phyloP scores from a whole-genome alignment of 192 early-diverging fungal species.

The Gryganskiella cystojenkinii region DNA sequence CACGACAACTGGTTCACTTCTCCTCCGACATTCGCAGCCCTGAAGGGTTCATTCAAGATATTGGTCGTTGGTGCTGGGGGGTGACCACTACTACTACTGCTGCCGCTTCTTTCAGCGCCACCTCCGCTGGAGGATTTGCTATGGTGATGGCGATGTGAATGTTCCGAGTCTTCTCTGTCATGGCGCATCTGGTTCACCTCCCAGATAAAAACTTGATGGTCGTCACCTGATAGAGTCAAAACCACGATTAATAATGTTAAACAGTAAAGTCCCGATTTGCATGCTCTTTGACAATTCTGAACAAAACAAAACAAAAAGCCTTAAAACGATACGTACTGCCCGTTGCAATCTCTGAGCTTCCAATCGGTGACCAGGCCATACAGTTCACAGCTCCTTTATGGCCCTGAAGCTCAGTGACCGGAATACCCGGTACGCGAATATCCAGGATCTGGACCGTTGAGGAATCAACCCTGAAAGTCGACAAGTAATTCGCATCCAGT shows the following conservation, averaged over 20 bases:
- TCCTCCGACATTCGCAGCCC: slow-evolving; percentile 65
- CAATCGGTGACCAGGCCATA: slow-evolving; percentile 89
- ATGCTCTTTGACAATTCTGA: neutral
- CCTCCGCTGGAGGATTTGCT: slow-evolving; percentile 35
- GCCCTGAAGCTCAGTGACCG: slow-evolving; percentile 83
- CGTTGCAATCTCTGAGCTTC: slow-evolving; percentile 83
- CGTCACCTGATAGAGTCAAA: slow-evolving; percentile 72
- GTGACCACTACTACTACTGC: neutral
- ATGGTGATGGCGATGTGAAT: slow-evolving; percentile 38
- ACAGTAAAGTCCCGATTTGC: neutral
- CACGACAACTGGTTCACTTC: slow-evolving; percentile 89
- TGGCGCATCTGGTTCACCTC: slow-evolving; percentile 73
- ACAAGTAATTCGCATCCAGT: slow-evolving; percentile 90
- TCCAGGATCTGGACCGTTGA: slow-evolving; percentile 88
- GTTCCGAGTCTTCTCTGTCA: slow-evolving; percentile 50
- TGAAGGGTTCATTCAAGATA: slow-evolving; percentile 63
- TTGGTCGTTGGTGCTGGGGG: slow-evolving; percentile 36
- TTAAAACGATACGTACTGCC: slow-evolving; percentile 65
- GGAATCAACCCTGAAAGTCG: slow-evolving; percentile 91
- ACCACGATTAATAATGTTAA: neutral
- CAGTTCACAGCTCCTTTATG: slow-evolving; percentile 86
- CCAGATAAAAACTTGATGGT: slow-evolving; percentile 93
- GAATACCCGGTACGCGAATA: slow-evolving; percentile 88
- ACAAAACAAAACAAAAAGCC: neutral
- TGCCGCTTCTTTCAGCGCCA: slow-evolving; percentile 3